Conservation (phyloP, 352 stramenopile species). For the Globisporangium spiculum region DNA sequence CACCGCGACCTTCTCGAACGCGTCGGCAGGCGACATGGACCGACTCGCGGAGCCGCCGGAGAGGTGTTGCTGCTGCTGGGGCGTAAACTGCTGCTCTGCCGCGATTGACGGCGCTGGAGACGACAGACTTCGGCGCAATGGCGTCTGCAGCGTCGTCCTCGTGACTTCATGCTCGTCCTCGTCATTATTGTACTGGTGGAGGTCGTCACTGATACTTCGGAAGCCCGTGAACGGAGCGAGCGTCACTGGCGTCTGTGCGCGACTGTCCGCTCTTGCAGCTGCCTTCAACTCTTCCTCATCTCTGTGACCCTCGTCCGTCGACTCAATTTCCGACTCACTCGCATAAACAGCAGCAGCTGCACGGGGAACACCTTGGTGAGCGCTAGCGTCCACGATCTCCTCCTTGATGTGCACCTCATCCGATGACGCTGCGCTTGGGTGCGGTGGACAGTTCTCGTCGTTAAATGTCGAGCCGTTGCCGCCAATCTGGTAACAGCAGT, state of each 20-base stretch:
- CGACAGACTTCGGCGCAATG: conserved; percentile 31
- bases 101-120: conserved; percentile 19
- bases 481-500: conserved; percentile 1
- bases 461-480: background rate
- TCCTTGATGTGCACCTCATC: conserved; percentile 16
- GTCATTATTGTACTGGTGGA: conserved; percentile 11
- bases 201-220: conserved; percentile 18
- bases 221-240: conserved; percentile 5
- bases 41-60: conserved; percentile 21
- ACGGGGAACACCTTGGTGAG: background rate
- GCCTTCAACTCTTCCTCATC: conserved; percentile 9
- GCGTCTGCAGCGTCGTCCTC: conserved; percentile 32
- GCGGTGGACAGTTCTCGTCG: background rate
- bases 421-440: background rate
- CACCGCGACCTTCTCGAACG: conserved; percentile 57
- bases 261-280: background rate
- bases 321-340: conserved; percentile 9
- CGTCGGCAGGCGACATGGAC: conserved; percentile 53
- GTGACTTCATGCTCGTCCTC: conserved; percentile 1
- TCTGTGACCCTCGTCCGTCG: conserved; percentile 1
- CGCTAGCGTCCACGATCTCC: conserved; percentile 4
- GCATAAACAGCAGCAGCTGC: background rate
- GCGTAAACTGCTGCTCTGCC: conserved; percentile 24
- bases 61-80: conserved; percentile 14
- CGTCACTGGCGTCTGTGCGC: conserved; percentile 17